Evolutionary conservation across 192 early-diverging fungal species (phyloP).

Genomic region (Mortierella antarctica): DNA sequence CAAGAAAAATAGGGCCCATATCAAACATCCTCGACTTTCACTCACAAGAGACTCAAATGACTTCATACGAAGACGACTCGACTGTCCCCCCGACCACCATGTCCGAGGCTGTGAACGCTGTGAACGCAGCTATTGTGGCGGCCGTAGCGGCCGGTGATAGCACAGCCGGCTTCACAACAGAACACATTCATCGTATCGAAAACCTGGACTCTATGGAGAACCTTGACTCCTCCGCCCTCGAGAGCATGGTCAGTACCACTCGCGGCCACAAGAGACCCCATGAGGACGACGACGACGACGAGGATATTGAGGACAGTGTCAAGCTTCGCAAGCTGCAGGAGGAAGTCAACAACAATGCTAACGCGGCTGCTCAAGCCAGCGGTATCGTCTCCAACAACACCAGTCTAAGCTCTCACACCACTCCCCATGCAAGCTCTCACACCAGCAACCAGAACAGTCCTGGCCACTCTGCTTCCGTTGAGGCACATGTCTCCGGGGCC

Average conservation of each 20-base stretch:
- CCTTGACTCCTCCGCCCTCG: conserved; percentile 19
- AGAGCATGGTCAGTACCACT: conserved; percentile 19
- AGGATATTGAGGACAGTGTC: conserved; percentile 38
- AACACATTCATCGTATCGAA: conserved; percentile 8
- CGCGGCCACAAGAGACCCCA: conserved; percentile 24
- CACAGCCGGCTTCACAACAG: conserved; percentile 21
- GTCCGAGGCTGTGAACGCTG: conserved; percentile 45
- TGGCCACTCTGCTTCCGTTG: conserved; percentile 12
- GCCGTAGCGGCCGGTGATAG: conserved; percentile 43
- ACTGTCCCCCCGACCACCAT: conserved; percentile 29
- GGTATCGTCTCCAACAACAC: conserved; percentile 27
- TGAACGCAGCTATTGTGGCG: conserved; percentile 50
- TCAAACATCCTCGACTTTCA: neutral
- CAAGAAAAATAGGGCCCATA: neutral
- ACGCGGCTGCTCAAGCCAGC: conserved; percentile 34
- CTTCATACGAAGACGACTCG: conserved; percentile 25
- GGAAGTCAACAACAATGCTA: conserved; percentile 51
- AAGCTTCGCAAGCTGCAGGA: conserved; percentile 49
- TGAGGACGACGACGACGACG: conserved; percentile 29
- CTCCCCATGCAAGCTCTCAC: conserved; percentile 8
- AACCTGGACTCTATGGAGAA: conserved; percentile 16
- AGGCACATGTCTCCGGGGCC: conserved; percentile 10
- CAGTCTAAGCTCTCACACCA: conserved; percentile 10
- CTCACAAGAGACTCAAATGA: conserved; percentile 4
- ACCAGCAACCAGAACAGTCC: conserved; percentile 24